Evolutionary conservation across 2,329 filamentous ascomycete species (phyloP), one percentile per base, ranked within the genome.

Genomic region (Leptographium galeiforme): DNA sequence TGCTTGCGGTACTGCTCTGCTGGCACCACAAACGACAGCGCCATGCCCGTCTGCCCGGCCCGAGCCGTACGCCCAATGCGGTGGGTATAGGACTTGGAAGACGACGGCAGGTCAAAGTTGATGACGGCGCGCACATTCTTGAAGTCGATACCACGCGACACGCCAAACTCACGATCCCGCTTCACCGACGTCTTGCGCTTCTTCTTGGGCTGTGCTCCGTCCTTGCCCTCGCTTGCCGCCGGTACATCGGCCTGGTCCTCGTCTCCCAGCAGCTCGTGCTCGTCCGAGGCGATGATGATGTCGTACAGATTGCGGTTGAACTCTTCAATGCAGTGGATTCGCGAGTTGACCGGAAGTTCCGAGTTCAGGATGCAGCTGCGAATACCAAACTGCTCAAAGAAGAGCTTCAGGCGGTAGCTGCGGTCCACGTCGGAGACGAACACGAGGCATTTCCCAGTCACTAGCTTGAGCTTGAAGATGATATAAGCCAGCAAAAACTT

Each of bases 231-330:
- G 19, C 32, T 13, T 12, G n/a, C 54, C 69, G 78, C 66, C 69
- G 72, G 63, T 68, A 76, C 66, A 62, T 72, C 63, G 61, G 73
- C 62, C 40, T 63, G 64, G 39, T 70, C 68, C 19, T 69, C 68
- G 11, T 61, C 59, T 1, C 63, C 64, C 53, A 68, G 61, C 19
- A 67, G 56, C 53, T 67, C 64, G 57, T 62, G 63, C 59, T 68
- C 67, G 48, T 98, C 93, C 0, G 89, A 90, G 1, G 93, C 93
- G 62, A 98, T 95, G 60, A 98, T 90, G 57, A 97, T 96, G 62
- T 98, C 91, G 74, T 98, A 98, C 8, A 97, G 83, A 52, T 88
- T 87, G 68, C 87, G 87, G 72, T 97, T 98, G 71, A 98, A 98
- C 66, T 97, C 89, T 62, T 97, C 87, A 3, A 98, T 91, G 2